phyloP scores from a whole-genome alignment of 2,329 filamentous ascomycete genomes.

The Fusarium buxicola region DNA sequence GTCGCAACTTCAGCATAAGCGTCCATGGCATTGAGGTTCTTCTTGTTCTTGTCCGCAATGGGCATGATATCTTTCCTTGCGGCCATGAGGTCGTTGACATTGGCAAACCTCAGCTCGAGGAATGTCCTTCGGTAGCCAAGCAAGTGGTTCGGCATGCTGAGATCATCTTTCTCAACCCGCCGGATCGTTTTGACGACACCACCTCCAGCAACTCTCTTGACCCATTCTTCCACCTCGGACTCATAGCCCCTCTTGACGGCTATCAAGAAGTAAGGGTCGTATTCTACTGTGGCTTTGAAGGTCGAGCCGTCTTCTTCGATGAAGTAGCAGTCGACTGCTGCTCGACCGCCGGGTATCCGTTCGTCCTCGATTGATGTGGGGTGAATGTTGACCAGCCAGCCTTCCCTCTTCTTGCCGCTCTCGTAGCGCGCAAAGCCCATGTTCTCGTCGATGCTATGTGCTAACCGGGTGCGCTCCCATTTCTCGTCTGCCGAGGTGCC shows the following conservation, averaged over 20 bases:
- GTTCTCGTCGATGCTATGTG: conserved; percentile 89
- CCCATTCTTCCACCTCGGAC: conserved; percentile 96
- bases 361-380: conserved; percentile 89
- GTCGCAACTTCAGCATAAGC: conserved; percentile 96
- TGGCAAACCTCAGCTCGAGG: conserved; percentile 86
- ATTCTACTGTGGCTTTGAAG: conserved; percentile 97
- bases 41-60: conserved; percentile 95
- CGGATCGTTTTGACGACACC: conserved; percentile 84
- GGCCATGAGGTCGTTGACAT: conserved; percentile 87
- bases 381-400: conserved; percentile 97
- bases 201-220: conserved; percentile 79
- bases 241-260: conserved; percentile 90
- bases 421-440: conserved; percentile 97
- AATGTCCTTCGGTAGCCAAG: conserved; percentile 91
- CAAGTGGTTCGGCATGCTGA: conserved; percentile 95
- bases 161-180: conserved; percentile 89
- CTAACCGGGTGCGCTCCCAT: conserved; percentile 84
- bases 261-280: conserved; percentile 95
- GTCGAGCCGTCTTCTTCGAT: conserved; percentile 87
- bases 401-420: conserved; percentile 80
- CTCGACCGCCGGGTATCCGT: conserved; percentile 83
- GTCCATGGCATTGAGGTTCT: conserved; percentile 96
- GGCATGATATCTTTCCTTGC: conserved; percentile 87
- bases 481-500: conserved; percentile 93
- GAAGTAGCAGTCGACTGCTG: conserved; percentile 97